Evolutionary conservation across 306 rosid species (phyloP), one percentile per base, ranked within the genome.

Genomic region (Fagus crenata): DNA sequence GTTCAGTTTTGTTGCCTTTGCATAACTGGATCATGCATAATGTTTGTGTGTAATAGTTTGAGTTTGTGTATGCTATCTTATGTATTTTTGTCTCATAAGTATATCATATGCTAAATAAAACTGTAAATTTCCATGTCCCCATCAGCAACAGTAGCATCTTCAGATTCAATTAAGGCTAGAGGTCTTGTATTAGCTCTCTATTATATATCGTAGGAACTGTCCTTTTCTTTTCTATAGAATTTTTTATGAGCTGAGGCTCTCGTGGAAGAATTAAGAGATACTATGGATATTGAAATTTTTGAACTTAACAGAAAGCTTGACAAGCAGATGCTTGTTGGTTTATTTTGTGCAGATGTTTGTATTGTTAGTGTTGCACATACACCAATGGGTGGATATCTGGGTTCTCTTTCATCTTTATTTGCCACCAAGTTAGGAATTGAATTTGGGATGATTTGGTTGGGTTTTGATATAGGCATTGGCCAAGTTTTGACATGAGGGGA

Each of bases 301-400:
- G 55, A 64, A 71, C 69, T 77, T 69, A 75, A 46, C 32, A 70
- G 49, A 65, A 22, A 36, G 33, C 22, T 14, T 13, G 33, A 15
- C 35, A 13, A 43, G 33, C 18, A 33, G 68, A 58, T 1, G 39
- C 2, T 41, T 68, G 65, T 56, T 31, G 18, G 71, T 56, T 70
- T 42, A 42, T 64, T 68, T 5, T 84, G 56, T 84, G 59, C 83
- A 96, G 99, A 93, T 96, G 99, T 96, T 79, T 89, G 90, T 88
- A 80, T 92, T 1, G 97, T 96, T 65, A 98, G 99, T 77, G 87
- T 92, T 87, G 97, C 98, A 37, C 91, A 98, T n/a, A 96, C 99
- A 59, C 99, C 99, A 5, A 88, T 95, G 96, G 99, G 99, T 76
- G 96, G 84, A 33, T 91, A 92, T 84, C 96, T 95, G 69, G 99